These are phyloP conservation scores for Xylaria nigripes DNA, from an alignment of 495 filamentous ascomycete species.

Conservation along the genomic window DNA sequence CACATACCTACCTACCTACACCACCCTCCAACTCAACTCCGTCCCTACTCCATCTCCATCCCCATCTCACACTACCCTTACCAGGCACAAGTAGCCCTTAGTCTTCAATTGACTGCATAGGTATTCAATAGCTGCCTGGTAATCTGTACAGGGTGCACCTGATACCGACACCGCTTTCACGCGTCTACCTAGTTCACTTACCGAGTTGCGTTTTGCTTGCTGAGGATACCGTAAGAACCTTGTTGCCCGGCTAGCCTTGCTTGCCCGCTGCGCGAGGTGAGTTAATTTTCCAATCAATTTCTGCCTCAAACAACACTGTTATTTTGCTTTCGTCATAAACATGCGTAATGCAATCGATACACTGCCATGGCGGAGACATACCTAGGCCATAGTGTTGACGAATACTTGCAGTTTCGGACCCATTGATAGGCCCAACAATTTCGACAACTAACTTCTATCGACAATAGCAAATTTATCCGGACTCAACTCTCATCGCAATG, in stretches of 20 bases:
- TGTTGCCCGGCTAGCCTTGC: conserved; percentile 57
- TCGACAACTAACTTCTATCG: conserved; percentile 33
- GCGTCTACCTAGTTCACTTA: conserved; percentile 23
- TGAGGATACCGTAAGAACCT: conserved; percentile 33
- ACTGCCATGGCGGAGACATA: neutral
- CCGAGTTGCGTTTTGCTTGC: conserved; percentile 32
- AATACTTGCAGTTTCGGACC: conserved; percentile 45
- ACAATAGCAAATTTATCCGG: conserved; percentile 45
- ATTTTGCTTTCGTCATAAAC: conserved; percentile 8
- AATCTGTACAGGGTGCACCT: too few relatives aligned
- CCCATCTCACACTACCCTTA: neutral
- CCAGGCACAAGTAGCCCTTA: neutral
- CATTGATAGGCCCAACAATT: conserved; percentile 35
- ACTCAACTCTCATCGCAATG: conserved; percentile 61
- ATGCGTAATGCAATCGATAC: conserved; percentile 1
- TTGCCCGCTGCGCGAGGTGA: conserved; percentile 71
- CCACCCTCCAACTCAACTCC: neutral
- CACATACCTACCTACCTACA: neutral
- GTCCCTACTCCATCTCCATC: conserved; percentile 3
- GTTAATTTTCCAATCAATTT: conserved; percentile 7
- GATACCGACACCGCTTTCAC: conserved; percentile 18
- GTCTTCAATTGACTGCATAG: neutral
- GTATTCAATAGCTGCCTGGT: neutral
- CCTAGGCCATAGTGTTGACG: conserved; percentile 13
- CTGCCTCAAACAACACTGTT: neutral